Evolutionary conservation across 208 protist genomes (phyloP), one percentile per base, ranked within the genome.

Genomic region (Leptomonas pyrrhocoris): DNA sequence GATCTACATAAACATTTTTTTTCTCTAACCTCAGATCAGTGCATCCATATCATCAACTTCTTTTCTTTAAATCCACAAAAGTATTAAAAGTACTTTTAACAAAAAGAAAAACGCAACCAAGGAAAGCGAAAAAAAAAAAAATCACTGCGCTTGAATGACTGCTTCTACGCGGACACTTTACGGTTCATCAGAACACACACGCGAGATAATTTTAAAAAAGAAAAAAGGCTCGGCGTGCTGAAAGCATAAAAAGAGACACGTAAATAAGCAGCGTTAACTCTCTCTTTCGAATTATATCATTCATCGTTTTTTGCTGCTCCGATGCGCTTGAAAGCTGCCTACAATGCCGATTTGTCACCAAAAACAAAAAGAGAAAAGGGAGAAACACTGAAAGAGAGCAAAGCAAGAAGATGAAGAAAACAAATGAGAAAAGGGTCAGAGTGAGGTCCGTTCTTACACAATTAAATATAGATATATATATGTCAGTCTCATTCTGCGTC

Each of bases 61-160:
- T n/a, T 23, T 7, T 4, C 8, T 25, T 57, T 18, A 57, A 31
- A 38, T 2, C 11, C 34, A 38, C 34, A 57, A 31, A 57, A 2
- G 48, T 36, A 59, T 23, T 8, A 18, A 59, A 36, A 58, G 31
- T 23, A 25, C 4, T 36, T 8, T 49, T 15, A 48, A n/a, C 16
- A 48, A 19, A 7, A 48, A 48, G 11, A 7, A 48, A 48, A 48
- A 48, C 7, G 16, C 4, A 48, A 48, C 4, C 11, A 48, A 48
- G 43, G 43, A 48, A 12, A 13, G 38, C 28, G 34, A 76, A 59
- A 40, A 46, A 58, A 76, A 64, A 65, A 15, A 36, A 31, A 74
- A 45, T 23, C 34, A 58, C 18, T 13, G 42, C 27, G 34, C 12
- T 23, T 67, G 43, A 53, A 54, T 42, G 8, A 38, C 40, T 42